Conservation (phyloP, 169 alveolate species). For the Eimeria sp. region DNA sequence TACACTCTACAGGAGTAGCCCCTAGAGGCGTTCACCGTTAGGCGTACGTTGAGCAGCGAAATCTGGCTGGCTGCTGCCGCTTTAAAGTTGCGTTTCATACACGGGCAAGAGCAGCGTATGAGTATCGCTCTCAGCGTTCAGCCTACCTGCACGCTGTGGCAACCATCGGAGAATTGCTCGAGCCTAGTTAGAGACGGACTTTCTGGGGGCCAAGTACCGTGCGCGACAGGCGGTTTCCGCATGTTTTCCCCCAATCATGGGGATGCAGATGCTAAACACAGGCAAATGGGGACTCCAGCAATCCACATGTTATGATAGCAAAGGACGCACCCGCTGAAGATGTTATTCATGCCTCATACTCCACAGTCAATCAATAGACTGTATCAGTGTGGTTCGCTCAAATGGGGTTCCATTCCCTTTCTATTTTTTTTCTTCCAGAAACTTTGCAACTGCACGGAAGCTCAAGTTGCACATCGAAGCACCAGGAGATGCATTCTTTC, state of each 20-base stretch:
- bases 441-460: not conserved
- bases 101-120: not conserved
- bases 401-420: not conserved
- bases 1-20: not conserved
- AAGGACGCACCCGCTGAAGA: not conserved
- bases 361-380: not conserved
- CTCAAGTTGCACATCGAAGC: not conserved
- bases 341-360: not conserved
- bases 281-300: not conserved
- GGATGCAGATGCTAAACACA: not conserved
- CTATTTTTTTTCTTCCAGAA: not conserved
- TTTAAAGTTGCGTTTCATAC: not conserved
- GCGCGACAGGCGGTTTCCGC: not conserved
- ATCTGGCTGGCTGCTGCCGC: not conserved
- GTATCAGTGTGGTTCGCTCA: not conserved
- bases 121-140: not conserved
- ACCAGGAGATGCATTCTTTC: not conserved
- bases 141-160: not conserved
- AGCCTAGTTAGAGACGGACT: not conserved
- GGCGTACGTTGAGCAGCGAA: not conserved
- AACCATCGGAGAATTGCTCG: not conserved
- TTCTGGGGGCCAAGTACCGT: not conserved
- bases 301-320: not conserved
- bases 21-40: not conserved
- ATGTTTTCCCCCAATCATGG: not conserved